These are phyloP conservation scores for Artemisia annua DNA, from an alignment of 129 eudicot genomes.

Conservation along the genomic window DNA sequence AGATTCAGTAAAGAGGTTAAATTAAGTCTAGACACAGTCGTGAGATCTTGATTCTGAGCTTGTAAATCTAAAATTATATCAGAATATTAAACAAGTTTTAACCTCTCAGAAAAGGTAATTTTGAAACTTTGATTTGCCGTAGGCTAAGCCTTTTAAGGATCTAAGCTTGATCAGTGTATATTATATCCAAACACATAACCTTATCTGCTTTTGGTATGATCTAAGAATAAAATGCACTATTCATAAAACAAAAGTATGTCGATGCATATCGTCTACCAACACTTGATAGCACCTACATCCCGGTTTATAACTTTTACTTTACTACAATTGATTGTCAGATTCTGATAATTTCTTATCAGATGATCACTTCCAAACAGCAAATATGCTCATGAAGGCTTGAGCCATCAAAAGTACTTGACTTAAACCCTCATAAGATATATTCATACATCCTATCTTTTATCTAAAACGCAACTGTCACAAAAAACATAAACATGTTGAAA, in stretches of 20 bases:
- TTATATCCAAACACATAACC: not conserved
- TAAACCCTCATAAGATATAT: slow-evolving; percentile 2
- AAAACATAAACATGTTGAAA: slow-evolving; percentile 27
- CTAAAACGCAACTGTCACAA: slow-evolving; percentile 27
- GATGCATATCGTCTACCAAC: not conserved
- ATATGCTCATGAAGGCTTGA: not conserved
- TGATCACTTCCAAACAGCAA: not conserved
- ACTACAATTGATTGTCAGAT: not conserved
- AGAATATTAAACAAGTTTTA: too few relatives aligned
- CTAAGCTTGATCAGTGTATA: too few relatives aligned
- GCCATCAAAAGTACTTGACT: not conserved
- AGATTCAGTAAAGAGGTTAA: too few relatives aligned
- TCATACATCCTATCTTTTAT: slow-evolving; percentile 2
- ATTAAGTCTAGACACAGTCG: too few relatives aligned
- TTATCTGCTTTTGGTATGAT: not conserved
- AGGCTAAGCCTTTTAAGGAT: too few relatives aligned
- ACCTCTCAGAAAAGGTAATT: too few relatives aligned
- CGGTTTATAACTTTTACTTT: not conserved
- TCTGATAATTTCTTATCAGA: not conserved
- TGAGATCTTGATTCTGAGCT: too few relatives aligned
- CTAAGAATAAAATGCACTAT: not conserved
- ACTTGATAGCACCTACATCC: not conserved
- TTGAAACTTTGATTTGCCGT: too few relatives aligned
- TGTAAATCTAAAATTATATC: too few relatives aligned
- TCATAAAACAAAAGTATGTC: not conserved